Conservation (phyloP, 2,329 filamentous ascomycete species). For the Pseudogymnoascus pannorum region DNA sequence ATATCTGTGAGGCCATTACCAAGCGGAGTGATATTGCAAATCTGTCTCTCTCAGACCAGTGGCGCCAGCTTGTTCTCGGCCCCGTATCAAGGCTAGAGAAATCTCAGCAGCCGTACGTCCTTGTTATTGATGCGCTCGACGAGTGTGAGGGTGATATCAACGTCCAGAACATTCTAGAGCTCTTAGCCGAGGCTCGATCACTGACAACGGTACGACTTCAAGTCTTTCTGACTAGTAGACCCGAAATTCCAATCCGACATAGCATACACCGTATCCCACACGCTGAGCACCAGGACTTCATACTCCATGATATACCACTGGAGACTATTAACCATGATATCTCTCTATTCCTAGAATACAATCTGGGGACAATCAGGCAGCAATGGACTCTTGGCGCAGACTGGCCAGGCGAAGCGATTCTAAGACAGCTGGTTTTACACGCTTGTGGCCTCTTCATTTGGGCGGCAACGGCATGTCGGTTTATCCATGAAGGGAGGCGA, state of each 20-base stretch:
- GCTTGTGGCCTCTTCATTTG: conserved; percentile 23
- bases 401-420: background rate
- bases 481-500: conserved; percentile 9
- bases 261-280: conserved; percentile 15
- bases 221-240: conserved; percentile 27
- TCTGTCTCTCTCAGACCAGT: conserved; percentile 15
- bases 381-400: background rate
- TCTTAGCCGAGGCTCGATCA: conserved; percentile 17
- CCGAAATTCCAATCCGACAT: conserved; percentile 20
- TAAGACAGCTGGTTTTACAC: conserved; percentile 17
- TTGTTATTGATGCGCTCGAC: conserved; percentile 21
- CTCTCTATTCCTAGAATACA: conserved; percentile 15
- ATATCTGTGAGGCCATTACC: background rate
- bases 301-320: conserved; percentile 17
- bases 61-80: conserved; percentile 15
- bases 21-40: conserved; percentile 11
- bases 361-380: conserved; percentile 14
- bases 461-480: conserved; percentile 17
- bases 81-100: conserved; percentile 14
- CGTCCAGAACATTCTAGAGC: conserved; percentile 17
- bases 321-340: conserved; percentile 23
- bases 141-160: conserved; percentile 20
- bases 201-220: conserved; percentile 16
- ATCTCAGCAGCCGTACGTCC: background rate
- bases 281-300: conserved; percentile 16